A percentile compares a stretch with the other conserved stretches of the same genome.
Conservation (phyloP, 2,329 filamentous ascomycete species). For the Daldinia eschscholtzii region DNA sequence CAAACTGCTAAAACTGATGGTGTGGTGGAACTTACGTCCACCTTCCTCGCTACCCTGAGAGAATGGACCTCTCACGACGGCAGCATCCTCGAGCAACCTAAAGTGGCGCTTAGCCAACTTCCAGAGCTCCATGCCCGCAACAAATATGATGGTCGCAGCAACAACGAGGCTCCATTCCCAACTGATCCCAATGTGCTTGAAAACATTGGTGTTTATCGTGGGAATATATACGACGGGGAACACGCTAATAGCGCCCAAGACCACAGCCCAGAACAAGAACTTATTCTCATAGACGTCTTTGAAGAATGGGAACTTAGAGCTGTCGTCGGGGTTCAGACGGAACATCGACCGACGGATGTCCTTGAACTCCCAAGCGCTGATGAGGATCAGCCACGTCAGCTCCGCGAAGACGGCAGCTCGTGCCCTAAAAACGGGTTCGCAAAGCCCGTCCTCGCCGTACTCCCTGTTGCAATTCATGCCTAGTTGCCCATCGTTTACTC, state of each 20-base stretch:
- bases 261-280: constrained; percentile 77
- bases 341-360: constrained; percentile 79
- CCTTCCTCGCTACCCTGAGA: constrained; percentile 64
- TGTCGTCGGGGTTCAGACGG: constrained; percentile 69
- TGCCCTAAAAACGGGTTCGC: constrained; percentile 74
- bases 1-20: constrained; percentile 66
- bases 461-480: constrained; percentile 73
- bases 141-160: constrained; percentile 72
- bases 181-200: constrained; percentile 77
- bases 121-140: constrained; percentile 77
- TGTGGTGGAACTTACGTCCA: constrained; percentile 60
- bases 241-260: constrained; percentile 70
- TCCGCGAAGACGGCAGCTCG: constrained; percentile 80
- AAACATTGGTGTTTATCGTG: constrained; percentile 75
- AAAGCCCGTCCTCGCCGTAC: constrained; percentile 62
- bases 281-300: constrained; percentile 76
- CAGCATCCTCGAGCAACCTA: constrained; percentile 64
- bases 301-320: constrained; percentile 66
- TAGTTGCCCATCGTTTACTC: constrained; percentile 66
- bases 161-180: constrained; percentile 83
- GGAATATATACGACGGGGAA: constrained; percentile 81
- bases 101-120: constrained; percentile 74
- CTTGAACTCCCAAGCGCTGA: constrained; percentile 84
- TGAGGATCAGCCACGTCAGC: constrained; percentile 78
- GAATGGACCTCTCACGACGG: constrained; percentile 64